A percentile compares a stretch with the other conserved stretches of the same genome.
phyloP scores from a whole-genome alignment of 371 early-diverging fungal species.

The Choanephora cucurbitarum region DNA sequence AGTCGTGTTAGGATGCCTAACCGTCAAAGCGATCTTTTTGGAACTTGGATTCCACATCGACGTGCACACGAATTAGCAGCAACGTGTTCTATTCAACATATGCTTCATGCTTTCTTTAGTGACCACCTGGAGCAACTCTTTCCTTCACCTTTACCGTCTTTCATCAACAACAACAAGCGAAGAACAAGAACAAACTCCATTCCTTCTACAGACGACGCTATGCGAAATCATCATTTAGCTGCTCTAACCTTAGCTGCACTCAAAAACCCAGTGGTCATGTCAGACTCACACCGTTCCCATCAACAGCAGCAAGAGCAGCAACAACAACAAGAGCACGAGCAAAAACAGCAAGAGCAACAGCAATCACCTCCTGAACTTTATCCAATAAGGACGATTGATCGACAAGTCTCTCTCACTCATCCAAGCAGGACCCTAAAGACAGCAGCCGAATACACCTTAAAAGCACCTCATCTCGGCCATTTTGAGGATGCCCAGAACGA shows the following conservation, averaged over 20 bases:
- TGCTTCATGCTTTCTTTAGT: slow-evolving; percentile 74
- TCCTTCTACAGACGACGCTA: not conserved
- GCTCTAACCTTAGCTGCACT: slow-evolving; percentile 27
- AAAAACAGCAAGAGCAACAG: not conserved
- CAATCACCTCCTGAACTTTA: not conserved
- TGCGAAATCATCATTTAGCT: slow-evolving; percentile 21
- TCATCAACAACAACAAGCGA: not conserved
- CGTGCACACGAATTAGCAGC: slow-evolving; percentile 86
- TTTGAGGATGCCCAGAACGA: not conserved
- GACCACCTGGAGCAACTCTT: slow-evolving; percentile 74
- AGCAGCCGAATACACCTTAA: not conserved
- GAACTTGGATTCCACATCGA: slow-evolving; percentile 90
- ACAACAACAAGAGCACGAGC: no score
- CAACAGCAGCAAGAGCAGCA: not conserved
- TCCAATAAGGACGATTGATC: not conserved
- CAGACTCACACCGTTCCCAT: not conserved
- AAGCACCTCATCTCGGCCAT: not conserved
- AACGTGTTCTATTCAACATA: slow-evolving; percentile 79
- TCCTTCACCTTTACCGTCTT: slow-evolving; percentile 66
- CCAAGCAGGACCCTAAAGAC: not conserved
- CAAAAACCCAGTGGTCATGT: not conserved
- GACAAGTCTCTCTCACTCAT: not conserved
- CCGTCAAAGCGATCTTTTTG: slow-evolving; percentile 70
- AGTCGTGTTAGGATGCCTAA: slow-evolving; percentile 77
- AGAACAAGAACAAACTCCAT: not conserved